Evolutionary conservation across 2,329 filamentous ascomycete species (phyloP).

Genomic region (Xylariaceae sp.): DNA sequence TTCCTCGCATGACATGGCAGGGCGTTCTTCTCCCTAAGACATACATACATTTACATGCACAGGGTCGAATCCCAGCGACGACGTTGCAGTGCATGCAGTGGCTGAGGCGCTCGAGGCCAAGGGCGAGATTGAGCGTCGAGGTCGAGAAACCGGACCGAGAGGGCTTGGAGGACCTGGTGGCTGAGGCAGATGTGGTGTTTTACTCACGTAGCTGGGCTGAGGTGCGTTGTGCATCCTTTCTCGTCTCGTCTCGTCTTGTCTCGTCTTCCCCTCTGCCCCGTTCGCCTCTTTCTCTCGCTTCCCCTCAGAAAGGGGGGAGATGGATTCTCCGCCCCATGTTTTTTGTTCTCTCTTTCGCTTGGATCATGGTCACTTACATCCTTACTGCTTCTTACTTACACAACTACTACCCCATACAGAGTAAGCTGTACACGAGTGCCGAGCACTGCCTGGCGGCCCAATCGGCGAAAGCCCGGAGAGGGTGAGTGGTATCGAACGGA

Average conservation of each 20-base stretch:
- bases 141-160: slow-evolving; percentile 62
- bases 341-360: slow-evolving; percentile 2
- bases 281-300: neutral
- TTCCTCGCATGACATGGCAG: slow-evolving; percentile 1
- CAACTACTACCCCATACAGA: slow-evolving; percentile 19
- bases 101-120: slow-evolving; percentile 43
- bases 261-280: no score
- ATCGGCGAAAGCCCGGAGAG: slow-evolving; percentile 31
- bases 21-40: slow-evolving; percentile 13
- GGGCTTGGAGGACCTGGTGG: slow-evolving; percentile 55
- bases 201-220: slow-evolving; percentile 68
- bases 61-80: slow-evolving; percentile 61
- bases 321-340: neutral
- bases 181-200: slow-evolving; percentile 64
- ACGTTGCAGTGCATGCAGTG: slow-evolving; percentile 54
- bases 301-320: neutral
- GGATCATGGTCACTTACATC: no score
- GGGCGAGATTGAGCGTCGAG: slow-evolving; percentile 59
- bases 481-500: slow-evolving; percentile 30
- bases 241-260: no score
- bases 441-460: slow-evolving; percentile 30
- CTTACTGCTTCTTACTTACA: neutral
- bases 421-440: slow-evolving; percentile 29
- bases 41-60: slow-evolving; percentile 13
- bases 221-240: slow-evolving; percentile 38